Evolutionary conservation across 2,329 filamentous ascomycete genomes (phyloP).

Genomic region (Chalaropsis ovoidea): DNA sequence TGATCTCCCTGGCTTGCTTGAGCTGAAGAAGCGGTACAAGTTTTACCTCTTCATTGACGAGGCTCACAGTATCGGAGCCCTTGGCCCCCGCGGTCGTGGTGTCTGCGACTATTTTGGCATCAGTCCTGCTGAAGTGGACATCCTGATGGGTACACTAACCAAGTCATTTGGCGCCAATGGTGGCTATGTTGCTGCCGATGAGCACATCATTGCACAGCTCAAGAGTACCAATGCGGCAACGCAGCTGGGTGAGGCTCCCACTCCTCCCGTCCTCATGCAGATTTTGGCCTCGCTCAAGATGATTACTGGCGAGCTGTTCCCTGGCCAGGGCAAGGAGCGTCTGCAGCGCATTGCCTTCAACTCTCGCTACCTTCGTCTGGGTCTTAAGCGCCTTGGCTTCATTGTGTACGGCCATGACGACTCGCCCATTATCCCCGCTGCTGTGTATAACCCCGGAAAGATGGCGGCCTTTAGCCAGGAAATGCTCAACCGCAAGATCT

Average conservation of each 20-base stretch:
- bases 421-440: conserved; percentile 87
- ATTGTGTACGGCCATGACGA: conserved; percentile 98
- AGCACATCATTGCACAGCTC: conserved; percentile 85
- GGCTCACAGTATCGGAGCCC: conserved; percentile 87
- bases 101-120: conserved; percentile 97
- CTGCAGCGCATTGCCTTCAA: conserved; percentile 96
- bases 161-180: conserved; percentile 98
- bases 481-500: conserved; percentile 96
- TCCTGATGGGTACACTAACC: conserved; percentile 95
- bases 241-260: conserved; percentile 75
- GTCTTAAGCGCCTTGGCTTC: conserved; percentile 89
- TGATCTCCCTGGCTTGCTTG: conserved; percentile 81
- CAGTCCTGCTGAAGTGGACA: conserved; percentile 77
- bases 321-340: conserved; percentile 89
- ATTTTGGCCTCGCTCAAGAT: conserved; percentile 79
- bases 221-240: conserved; percentile 76
- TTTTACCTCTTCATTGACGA: conserved; percentile 94
- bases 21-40: conserved; percentile 90
- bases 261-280: conserved; percentile 80
- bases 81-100: conserved; percentile 78
- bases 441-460: conserved; percentile 97
- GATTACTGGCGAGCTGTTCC: conserved; percentile 76
- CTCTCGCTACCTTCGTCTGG: conserved; percentile 92
- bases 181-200: conserved; percentile 85
- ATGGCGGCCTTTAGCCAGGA: conserved; percentile 97